Base-by-base conservation (phyloP, 352 stramenopile species). In the Pythium dissotocum region DNA sequence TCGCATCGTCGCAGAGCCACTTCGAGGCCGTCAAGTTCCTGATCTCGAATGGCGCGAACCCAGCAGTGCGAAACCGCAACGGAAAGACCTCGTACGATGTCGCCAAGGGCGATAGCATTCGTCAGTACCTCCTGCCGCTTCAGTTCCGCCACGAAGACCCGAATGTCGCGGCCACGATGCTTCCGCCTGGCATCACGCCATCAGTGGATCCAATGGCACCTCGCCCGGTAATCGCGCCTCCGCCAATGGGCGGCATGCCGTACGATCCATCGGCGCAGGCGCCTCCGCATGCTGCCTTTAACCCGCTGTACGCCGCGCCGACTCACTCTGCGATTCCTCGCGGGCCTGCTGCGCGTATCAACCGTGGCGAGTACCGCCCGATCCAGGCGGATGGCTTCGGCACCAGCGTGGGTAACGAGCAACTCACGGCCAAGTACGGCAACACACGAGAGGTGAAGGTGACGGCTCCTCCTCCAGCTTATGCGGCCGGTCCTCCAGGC, bases 331-430 rank as follows among this genome's bases (percentile, higher is more conserved):
- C 87, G 36, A 95, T 95, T 67, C 85, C 87, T 59, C 82, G 85
- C 18, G 77, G 82, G 9, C 71, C 67, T 1, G 70, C 67, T 28
- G 77, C 79, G 16, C 79, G 85, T 38, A 80, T 89, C 64, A 84
- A 84, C 38, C 80, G 80, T 7, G 83, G 83, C 48, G 83, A 91
- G 62, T 93, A 92, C 60, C 88, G 88, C 35, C 85, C 87, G 24
- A 95, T 97, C 38, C 83, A 96, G 63, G 86, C 89, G 1, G 90
- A 97, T 63, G 90, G 90, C 30, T 97, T 97, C 62, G 90, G 90
- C 44, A 89, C 86, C 13, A 97, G 87, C 59, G 90, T 97, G 6
- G 90, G 90, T 56, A 97, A 97, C 60, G 82, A 93, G 30, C 78
- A 89, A 49, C 82, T 97, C 18, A 93, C 89, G 44, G 89, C 88